Conservation (phyloP, 169 alveolate species). For the Plasmodium chabaudi region DNA sequence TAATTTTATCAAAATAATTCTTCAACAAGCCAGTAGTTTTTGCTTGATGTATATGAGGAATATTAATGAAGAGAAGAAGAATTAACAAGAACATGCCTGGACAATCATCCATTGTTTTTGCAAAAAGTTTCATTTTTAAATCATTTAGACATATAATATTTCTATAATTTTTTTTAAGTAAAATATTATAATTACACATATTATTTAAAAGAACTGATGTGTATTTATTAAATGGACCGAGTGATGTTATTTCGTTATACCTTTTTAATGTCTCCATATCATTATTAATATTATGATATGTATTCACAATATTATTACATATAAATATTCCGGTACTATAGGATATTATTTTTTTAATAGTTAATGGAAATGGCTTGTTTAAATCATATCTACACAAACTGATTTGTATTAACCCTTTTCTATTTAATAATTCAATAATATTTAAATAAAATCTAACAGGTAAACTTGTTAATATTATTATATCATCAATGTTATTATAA, state of each 20-base stretch:
- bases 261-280: conserved; percentile 76
- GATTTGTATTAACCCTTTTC: conserved; percentile 32
- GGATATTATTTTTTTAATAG: conserved; percentile 52
- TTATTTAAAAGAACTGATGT: conserved; percentile 54
- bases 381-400: conserved; percentile 61
- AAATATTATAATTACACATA: conserved; percentile 50
- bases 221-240: conserved; percentile 49
- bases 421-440: conserved; percentile 46
- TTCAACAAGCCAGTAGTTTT: conserved; percentile 23
- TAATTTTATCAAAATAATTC: conserved; percentile 30
- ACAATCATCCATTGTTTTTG: conserved; percentile 67
- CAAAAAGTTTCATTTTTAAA: conserved; percentile 73
- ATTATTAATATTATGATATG: conserved; percentile 66
- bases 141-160: conserved; percentile 57
- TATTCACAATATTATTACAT: conserved; percentile 67
- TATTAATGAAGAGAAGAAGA: conserved; percentile 48
- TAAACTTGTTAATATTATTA: conserved; percentile 65
- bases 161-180: conserved; percentile 21
- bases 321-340: conserved; percentile 64
- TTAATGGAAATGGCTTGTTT: conserved; percentile 65
- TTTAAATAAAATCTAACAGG: conserved; percentile 63
- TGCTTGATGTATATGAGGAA: conserved; percentile 34
- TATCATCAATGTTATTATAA: conserved; percentile 59
- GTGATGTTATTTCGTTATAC: conserved; percentile 52
- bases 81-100: conserved; percentile 67